phyloP scores from a whole-genome alignment of 257 asterid species.

The Echites panduratus region DNA sequence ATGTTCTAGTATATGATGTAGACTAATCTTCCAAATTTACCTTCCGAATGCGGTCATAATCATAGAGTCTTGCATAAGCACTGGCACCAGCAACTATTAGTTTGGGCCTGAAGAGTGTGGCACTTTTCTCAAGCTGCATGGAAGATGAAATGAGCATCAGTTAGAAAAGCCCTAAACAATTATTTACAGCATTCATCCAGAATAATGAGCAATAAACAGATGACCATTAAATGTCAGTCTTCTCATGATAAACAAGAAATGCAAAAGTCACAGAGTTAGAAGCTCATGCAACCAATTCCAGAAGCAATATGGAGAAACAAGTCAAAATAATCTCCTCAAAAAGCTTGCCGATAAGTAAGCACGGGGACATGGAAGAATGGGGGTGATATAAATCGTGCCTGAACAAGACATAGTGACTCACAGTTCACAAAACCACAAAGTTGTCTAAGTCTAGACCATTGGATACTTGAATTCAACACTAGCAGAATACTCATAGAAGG shows the following conservation, averaged over 20 bases:
- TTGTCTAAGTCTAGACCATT: too few relatives aligned
- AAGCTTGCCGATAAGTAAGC: too few relatives aligned
- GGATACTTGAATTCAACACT: too few relatives aligned
- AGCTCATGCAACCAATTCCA: background rate
- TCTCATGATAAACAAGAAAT: background rate
- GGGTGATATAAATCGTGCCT: background rate
- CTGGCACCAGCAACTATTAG: slow-evolving; percentile 90
- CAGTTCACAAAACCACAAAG: background rate
- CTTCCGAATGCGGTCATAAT: slow-evolving; percentile 29
- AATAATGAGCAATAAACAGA: background rate
- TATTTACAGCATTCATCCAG: background rate
- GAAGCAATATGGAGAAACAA: background rate
- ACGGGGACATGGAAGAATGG: too few relatives aligned
- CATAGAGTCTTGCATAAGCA: slow-evolving; percentile 49
- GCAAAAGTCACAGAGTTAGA: background rate
- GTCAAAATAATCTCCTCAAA: background rate
- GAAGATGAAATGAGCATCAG: slow-evolving; percentile 3
- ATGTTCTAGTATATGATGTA: background rate
- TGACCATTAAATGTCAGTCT: background rate
- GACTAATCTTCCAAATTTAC: slow-evolving; percentile 4
- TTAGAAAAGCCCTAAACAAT: background rate
- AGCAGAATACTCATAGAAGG: too few relatives aligned
- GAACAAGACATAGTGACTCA: background rate
- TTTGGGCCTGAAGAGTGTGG: slow-evolving; percentile 63
- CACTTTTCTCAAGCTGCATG: slow-evolving; percentile 37